Conservation (phyloP, 2,329 filamentous ascomycete genomes). For the Epichloe typhina region DNA sequence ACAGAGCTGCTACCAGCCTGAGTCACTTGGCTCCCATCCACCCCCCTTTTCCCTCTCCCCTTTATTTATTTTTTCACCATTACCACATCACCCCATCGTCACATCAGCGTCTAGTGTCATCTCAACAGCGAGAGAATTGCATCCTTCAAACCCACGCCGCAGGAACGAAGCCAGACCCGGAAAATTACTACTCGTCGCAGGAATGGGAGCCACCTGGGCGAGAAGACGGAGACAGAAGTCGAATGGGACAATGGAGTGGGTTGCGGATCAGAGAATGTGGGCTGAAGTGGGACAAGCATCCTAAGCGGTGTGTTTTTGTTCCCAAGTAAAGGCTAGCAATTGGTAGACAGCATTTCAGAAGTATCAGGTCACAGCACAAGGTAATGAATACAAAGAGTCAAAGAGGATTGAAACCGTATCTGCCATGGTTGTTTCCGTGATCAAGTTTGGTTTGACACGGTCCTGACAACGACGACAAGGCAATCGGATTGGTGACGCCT, state of each 20-base stretch:
- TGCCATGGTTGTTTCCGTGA: neutral
- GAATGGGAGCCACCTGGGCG: neutral
- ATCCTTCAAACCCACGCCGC: constrained; percentile 1
- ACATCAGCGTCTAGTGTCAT: constrained; percentile 10
- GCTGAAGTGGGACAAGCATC: constrained; percentile 1
- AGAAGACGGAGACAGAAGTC: constrained; percentile 1
- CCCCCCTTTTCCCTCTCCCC: neutral
- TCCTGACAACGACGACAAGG: neutral
- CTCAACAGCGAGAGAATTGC: constrained; percentile 5
- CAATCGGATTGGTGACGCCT: too few species aligned
- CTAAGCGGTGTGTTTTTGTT: constrained; percentile 4
- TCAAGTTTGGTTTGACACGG: neutral
- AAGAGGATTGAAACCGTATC: neutral
- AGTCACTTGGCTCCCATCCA: constrained; percentile 5
- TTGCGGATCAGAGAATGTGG: constrained; percentile 3
- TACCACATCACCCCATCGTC: constrained; percentile 5
- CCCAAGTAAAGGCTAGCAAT: constrained; percentile 4
- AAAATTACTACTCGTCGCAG: neutral
- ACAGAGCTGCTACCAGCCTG: constrained; percentile 4
- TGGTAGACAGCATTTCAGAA: constrained; percentile 7
- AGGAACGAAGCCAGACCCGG: neutral
- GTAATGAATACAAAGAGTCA: constrained; percentile 5
- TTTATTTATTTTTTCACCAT: neutral
- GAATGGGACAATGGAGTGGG: neutral
- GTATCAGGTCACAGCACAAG: constrained; percentile 10